These are phyloP conservation scores for Lyophyllum atratum DNA, from an alignment of 768 basidiomycete species.

Conservation along the genomic window DNA sequence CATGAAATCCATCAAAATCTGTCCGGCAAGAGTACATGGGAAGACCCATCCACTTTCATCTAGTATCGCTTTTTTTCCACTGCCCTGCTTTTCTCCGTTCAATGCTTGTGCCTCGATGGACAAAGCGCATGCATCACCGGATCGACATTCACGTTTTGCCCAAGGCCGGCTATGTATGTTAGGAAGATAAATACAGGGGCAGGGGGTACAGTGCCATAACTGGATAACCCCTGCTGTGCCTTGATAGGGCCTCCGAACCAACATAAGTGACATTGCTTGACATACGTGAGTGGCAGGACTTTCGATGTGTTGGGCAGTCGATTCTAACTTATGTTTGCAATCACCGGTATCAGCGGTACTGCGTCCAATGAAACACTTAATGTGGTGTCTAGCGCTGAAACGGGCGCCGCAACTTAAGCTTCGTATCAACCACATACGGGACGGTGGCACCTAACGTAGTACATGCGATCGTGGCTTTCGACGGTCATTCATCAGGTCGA, in stretches of 20 bases:
- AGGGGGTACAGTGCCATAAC: not conserved
- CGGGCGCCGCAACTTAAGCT: too few relatives aligned
- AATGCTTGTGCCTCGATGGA: not conserved
- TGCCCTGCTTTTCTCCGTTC: not conserved
- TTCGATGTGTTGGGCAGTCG: not conserved
- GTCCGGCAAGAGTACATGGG: not conserved
- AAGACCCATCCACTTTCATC: not conserved
- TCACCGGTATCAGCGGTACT: constrained; percentile 16
- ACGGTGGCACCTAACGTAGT: not conserved
- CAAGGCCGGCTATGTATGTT: not conserved
- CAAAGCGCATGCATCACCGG: not conserved
- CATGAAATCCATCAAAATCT: constrained; percentile 17
- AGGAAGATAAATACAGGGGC: not conserved
- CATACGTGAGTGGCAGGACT: constrained; percentile 11
- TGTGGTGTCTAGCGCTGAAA: not conserved
- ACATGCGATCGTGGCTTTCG: not conserved
- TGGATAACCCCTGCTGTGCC: constrained; percentile 3
- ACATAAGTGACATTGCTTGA: constrained; percentile 9
- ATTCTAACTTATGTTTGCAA: constrained; percentile 1
- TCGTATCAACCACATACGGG: not conserved
- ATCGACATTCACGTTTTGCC: not conserved
- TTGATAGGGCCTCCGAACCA: constrained; percentile 10
- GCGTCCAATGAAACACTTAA: not conserved
- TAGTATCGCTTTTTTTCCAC: not conserved
- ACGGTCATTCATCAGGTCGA: not conserved